Percentiles rank a stretch among this genome's conserved stretches.
Conservation (phyloP, 768 basidiomycete genomes). For the Hemileccinum impolitum region DNA sequence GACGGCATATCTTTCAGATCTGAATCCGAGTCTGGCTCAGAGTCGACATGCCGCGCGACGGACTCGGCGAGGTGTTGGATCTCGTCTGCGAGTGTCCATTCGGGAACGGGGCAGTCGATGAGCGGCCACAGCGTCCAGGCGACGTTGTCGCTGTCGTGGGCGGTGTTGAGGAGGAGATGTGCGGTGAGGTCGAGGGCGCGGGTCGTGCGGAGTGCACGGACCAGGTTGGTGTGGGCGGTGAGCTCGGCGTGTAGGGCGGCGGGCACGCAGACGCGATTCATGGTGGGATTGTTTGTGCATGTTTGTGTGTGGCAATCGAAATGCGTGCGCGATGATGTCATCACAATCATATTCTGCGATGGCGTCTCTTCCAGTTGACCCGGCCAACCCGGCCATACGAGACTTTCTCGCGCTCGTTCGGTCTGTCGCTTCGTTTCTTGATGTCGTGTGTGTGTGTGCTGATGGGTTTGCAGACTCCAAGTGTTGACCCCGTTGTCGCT, state of each 20-base stretch:
- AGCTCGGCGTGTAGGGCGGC: conserved; percentile 58
- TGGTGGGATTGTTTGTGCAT: conserved; percentile 1
- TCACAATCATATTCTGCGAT: conserved; percentile 32
- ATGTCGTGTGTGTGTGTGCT: background rate
- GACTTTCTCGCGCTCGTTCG: conserved; percentile 67
- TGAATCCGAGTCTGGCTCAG: conserved; percentile 25
- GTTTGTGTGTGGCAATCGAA: too few relatives aligned
- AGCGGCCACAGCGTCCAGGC: conserved; percentile 80
- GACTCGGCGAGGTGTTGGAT: conserved; percentile 46
- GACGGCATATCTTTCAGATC: conserved; percentile 30
- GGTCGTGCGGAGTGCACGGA: conserved; percentile 57
- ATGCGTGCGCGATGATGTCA: conserved; percentile 25
- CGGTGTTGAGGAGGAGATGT: conserved; percentile 40
- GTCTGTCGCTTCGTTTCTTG: conserved; percentile 22
- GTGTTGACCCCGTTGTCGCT: conserved; percentile 84
- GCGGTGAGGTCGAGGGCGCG: conserved; percentile 54
- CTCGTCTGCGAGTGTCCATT: conserved; percentile 73
- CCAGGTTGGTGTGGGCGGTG: conserved; percentile 60
- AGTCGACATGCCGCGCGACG: conserved; percentile 29
- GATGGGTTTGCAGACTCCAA: conserved; percentile 52
- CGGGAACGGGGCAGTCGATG: conserved; percentile 61
- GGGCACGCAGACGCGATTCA: conserved; percentile 43
- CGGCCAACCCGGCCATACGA: conserved; percentile 55
- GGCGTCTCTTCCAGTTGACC: conserved; percentile 58
- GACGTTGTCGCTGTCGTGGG: conserved; percentile 33